Conservation (phyloP, 2,329 filamentous ascomycete species). For the Ophiocordyceps camponoti-rufipedis region DNA sequence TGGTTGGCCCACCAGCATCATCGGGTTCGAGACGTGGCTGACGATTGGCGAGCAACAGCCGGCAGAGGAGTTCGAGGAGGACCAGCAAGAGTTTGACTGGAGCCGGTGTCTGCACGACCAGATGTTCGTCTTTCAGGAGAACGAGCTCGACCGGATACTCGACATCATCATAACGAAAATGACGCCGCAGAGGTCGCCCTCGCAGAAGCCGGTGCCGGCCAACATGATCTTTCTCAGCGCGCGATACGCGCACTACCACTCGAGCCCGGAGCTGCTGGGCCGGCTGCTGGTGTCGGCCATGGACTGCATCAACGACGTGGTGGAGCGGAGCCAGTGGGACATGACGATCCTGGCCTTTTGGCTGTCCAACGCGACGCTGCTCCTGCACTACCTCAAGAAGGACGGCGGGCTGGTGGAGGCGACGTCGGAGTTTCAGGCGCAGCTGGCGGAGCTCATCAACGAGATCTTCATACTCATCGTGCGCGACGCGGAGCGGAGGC, state of each 20-base stretch:
- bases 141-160: slow-evolving; percentile 76
- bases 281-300: slow-evolving; percentile 72
- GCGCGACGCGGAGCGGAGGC: slow-evolving; percentile 79
- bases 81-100: slow-evolving; percentile 92
- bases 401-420: slow-evolving; percentile 64
- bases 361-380: slow-evolving; percentile 89
- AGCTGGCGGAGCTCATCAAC: slow-evolving; percentile 86
- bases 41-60: slow-evolving; percentile 23
- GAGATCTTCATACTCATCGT: slow-evolving; percentile 98
- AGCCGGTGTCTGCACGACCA: slow-evolving; percentile 86
- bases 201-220: slow-evolving; percentile 94
- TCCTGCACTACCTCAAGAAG: slow-evolving; percentile 96
- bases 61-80: slow-evolving; percentile 67
- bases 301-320: slow-evolving; percentile 91
- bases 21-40: background rate
- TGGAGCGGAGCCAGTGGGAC: slow-evolving; percentile 95
- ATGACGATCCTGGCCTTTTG: slow-evolving; percentile 99
- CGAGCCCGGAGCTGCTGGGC: slow-evolving; percentile 65
- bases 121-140: slow-evolving; percentile 99
- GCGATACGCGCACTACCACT: slow-evolving; percentile 91
- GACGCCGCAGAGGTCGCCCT: slow-evolving; percentile 85
- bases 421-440: slow-evolving; percentile 77
- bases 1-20: slow-evolving; percentile 10
- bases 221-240: slow-evolving; percentile 95
- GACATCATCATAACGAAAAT: slow-evolving; percentile 96